These are phyloP conservation scores for Monosporascus cannonballus DNA, from an alignment of 2,329 filamentous ascomycete species.

Conservation along the genomic window DNA sequence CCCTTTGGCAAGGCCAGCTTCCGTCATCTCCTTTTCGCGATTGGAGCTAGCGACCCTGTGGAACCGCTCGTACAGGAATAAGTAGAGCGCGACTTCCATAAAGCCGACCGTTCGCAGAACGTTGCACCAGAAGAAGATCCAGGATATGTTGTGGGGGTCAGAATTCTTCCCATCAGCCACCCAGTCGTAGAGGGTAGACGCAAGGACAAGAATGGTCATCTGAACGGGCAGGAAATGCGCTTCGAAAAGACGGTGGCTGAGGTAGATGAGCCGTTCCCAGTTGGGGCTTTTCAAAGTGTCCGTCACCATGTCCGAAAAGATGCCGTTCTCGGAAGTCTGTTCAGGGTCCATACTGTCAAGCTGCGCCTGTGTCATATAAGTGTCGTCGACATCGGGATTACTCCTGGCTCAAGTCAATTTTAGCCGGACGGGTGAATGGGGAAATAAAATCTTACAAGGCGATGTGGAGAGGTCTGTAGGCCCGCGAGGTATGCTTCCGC, in stretches of 20 bases:
- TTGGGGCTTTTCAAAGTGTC: constrained; percentile 45
- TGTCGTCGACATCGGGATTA: constrained; percentile 32
- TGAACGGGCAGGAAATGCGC: constrained; percentile 68
- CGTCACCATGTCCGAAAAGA: constrained; percentile 49
- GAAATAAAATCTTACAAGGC: constrained; percentile 28
- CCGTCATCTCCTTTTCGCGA: constrained; percentile 60
- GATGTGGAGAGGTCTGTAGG: constrained; percentile 51
- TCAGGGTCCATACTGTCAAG: constrained; percentile 33
- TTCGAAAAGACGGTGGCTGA: constrained; percentile 65
- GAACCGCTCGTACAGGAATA: constrained; percentile 63
- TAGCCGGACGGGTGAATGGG: background rate
- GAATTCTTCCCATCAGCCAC: constrained; percentile 36
- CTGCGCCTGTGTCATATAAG: constrained; percentile 42
- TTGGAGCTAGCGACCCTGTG: constrained; percentile 55
- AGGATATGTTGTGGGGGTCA: constrained; percentile 47
- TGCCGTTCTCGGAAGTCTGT: constrained; percentile 39
- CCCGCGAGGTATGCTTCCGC: constrained; percentile 48
- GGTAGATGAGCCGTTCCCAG: constrained; percentile 50
- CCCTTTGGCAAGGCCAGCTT: constrained; percentile 56
- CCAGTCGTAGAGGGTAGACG: constrained; percentile 54
- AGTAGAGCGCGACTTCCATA: constrained; percentile 55
- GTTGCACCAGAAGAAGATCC: constrained; percentile 56
- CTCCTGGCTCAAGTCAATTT: constrained; percentile 26
- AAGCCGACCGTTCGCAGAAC: constrained; percentile 56
- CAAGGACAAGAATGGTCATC: constrained; percentile 57